Percentiles rank a stretch among this genome's conserved stretches.
These are phyloP conservation scores for Leccinum subtestaceum DNA, from an alignment of 768 basidiomycete species.

Conservation along the genomic window DNA sequence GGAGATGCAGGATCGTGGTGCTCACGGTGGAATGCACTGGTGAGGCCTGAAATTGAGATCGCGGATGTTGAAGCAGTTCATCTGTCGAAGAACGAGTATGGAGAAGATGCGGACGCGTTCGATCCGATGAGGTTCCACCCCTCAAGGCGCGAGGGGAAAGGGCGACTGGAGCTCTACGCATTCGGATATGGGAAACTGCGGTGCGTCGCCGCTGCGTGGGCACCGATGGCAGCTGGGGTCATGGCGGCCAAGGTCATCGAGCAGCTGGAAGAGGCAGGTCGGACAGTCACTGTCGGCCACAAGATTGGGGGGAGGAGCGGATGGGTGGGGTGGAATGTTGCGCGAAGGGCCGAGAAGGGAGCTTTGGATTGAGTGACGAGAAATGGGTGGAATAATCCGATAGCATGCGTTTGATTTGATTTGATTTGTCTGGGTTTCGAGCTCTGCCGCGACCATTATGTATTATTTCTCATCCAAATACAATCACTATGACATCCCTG, in stretches of 20 bases:
- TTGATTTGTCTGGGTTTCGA: neutral
- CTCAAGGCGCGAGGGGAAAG: conserved; percentile 9
- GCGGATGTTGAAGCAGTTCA: conserved; percentile 26
- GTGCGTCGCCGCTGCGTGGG: conserved; percentile 50
- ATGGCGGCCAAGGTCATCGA: conserved; percentile 44
- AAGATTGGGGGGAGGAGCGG: conserved; percentile 43
- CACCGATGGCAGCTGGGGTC: conserved; percentile 52
- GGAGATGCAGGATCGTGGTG: neutral
- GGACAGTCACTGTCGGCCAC: conserved; percentile 12
- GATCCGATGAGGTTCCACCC: conserved; percentile 43
- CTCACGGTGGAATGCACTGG: conserved; percentile 6
- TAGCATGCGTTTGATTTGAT: no score
- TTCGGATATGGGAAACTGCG: conserved; percentile 45
- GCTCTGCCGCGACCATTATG: no score
- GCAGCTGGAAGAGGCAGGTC: conserved; percentile 27
- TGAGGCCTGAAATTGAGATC: conserved; percentile 14
- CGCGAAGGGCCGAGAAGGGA: conserved; percentile 23
- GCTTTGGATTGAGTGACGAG: neutral
- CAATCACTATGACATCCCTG: no score
- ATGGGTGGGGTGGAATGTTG: conserved; percentile 41
- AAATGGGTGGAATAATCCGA: no score
- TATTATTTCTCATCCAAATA: no score
- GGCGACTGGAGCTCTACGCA: conserved; percentile 30
- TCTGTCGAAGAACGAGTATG: conserved; percentile 13
- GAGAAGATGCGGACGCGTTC: conserved; percentile 40